phyloP scores from a whole-genome alignment of 2,329 filamentous ascomycete genomes.

The Aspergillus hortae region DNA sequence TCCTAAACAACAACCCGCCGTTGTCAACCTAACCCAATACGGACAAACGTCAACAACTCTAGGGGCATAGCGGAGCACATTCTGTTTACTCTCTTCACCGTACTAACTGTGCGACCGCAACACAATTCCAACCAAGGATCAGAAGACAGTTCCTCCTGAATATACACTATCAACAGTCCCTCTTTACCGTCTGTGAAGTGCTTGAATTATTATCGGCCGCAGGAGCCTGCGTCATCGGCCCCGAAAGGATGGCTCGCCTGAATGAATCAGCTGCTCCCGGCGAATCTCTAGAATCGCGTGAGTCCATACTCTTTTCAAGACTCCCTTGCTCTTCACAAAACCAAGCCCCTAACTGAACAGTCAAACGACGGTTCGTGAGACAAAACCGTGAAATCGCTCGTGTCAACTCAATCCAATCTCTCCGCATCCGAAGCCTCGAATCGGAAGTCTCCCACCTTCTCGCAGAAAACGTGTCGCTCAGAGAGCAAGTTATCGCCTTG shows the following conservation, averaged over 20 bases:
- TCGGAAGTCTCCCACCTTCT: slow-evolving; percentile 59
- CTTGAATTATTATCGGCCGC: background rate
- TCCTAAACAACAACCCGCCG: slow-evolving; percentile 1
- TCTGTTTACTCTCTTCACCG: slow-evolving; percentile 14
- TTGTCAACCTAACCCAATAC: slow-evolving; percentile 25
- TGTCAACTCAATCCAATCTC: slow-evolving; percentile 61
- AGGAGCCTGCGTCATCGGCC: background rate
- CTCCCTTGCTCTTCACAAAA: background rate
- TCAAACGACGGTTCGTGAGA: slow-evolving; percentile 62
- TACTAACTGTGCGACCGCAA: background rate
- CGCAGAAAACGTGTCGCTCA: slow-evolving; percentile 57
- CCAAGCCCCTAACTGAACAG: slow-evolving; percentile 31
- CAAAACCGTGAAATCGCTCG: slow-evolving; percentile 65
- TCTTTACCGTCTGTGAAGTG: background rate
- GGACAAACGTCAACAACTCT: slow-evolving; percentile 39
- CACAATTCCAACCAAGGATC: too few species aligned
- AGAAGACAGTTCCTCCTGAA: too few species aligned
- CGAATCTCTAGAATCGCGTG: slow-evolving; percentile 49
- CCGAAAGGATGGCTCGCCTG: slow-evolving; percentile 44
- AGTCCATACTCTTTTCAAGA: slow-evolving; percentile 18
- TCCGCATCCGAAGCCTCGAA: slow-evolving; percentile 62
- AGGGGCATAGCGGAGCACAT: background rate
- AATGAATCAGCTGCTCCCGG: slow-evolving; percentile 44
- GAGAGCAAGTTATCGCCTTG: slow-evolving; percentile 57
- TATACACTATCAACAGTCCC: too few species aligned